phyloP scores from a whole-genome alignment of 768 basidiomycete genomes.

The Favolaschia claudopus region DNA sequence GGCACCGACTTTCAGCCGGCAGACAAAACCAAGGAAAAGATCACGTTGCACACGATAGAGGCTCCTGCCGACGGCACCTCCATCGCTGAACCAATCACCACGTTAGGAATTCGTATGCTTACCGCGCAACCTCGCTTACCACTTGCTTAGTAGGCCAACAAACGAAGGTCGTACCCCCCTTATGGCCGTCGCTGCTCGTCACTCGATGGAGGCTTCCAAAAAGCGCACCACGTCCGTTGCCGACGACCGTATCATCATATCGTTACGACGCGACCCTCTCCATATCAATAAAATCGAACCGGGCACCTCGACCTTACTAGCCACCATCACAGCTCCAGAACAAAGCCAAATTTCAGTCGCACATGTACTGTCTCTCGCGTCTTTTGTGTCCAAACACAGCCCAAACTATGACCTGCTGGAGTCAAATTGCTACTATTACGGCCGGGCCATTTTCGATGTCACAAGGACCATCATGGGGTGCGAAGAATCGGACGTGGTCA shows the following conservation, averaged over 20 bases:
- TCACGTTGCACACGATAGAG: not conserved
- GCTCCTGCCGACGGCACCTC: not conserved
- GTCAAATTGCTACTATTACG: not conserved
- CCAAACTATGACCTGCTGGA: not conserved
- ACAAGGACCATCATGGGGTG: not conserved
- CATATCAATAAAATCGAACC: not conserved
- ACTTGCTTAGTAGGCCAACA: not conserved
- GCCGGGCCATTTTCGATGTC: not conserved
- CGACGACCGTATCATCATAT: not conserved
- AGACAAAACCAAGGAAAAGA: not conserved
- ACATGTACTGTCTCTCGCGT: not conserved
- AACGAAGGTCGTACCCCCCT: not conserved
- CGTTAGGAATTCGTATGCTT: not conserved
- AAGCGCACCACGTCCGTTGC: not conserved
- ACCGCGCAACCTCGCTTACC: not conserved
- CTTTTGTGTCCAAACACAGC: not conserved
- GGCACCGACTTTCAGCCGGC: not conserved
- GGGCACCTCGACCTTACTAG: not conserved
- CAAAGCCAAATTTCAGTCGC: not conserved
- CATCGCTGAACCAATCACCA: too few relatives aligned
- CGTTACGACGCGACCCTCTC: not conserved
- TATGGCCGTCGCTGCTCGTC: not conserved
- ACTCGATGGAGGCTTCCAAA: not conserved
- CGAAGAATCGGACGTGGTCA: not conserved
- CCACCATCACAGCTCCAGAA: not conserved